A percentile compares a stretch with the other conserved stretches of the same genome.
phyloP scores from a whole-genome alignment of 208 protist species.

The Vickermania spadyakhi region DNA sequence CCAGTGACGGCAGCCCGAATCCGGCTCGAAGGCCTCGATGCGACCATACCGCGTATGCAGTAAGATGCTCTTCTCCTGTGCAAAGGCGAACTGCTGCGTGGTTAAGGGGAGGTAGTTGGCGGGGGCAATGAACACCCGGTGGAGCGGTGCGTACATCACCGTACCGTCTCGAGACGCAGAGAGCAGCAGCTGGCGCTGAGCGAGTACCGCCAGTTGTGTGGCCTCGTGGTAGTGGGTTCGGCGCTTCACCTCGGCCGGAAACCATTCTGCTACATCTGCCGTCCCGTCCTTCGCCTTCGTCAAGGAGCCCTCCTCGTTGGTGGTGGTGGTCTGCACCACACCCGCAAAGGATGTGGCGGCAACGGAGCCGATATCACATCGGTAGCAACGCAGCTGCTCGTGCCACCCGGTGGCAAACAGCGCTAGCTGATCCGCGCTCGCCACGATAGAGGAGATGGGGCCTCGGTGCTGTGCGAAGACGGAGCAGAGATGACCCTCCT shows the following conservation, averaged over 20 bases:
- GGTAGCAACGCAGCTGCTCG: constrained; percentile 70
- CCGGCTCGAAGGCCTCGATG: constrained; percentile 66
- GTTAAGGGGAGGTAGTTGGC: constrained; percentile 64
- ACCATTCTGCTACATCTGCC: constrained; percentile 38
- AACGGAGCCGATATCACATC: constrained; percentile 7
- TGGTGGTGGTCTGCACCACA: constrained; percentile 1
- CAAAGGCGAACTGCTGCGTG: constrained; percentile 66
- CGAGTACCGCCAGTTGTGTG: constrained; percentile 40
- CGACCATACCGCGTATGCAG: constrained; percentile 57
- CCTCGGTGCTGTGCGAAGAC: constrained; percentile 82
- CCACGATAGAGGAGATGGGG: constrained; percentile 55
- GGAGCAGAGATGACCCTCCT: constrained; percentile 45
- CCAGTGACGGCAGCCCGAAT: constrained; percentile 36
- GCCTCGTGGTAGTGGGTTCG: constrained; percentile 88
- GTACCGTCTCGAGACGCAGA: constrained; percentile 77
- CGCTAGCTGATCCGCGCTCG: constrained; percentile 11
- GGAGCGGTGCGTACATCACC: constrained; percentile 48
- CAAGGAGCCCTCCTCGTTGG: background rate
- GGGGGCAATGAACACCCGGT: constrained; percentile 50
- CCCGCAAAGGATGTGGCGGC: constrained; percentile 17
- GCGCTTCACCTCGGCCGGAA: constrained; percentile 82
- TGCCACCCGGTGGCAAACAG: constrained; percentile 85
- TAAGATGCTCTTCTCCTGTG: constrained; percentile 35
- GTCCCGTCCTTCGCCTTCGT: background rate
- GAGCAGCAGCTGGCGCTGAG: constrained; percentile 49